phyloP scores from a whole-genome alignment of 495 filamentous ascomycete species.

The Penicillium daleae region DNA sequence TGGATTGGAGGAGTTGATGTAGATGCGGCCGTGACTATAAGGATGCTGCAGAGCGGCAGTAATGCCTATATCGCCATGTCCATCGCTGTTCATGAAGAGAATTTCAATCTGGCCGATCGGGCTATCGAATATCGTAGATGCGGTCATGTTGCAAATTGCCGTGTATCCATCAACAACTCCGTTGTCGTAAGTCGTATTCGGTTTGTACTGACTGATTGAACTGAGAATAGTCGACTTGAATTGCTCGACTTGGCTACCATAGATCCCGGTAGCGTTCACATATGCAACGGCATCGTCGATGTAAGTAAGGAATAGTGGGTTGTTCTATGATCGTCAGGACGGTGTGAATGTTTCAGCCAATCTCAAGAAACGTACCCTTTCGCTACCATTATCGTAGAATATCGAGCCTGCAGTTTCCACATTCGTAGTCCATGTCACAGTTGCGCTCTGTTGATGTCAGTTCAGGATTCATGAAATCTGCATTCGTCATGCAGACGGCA shows the following conservation, averaged over 20 bases:
- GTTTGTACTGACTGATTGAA: slow-evolving; percentile 23
- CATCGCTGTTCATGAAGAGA: slow-evolving; percentile 40
- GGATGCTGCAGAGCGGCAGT: slow-evolving; percentile 43
- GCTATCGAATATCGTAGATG: slow-evolving; percentile 32
- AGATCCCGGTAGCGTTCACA: slow-evolving; percentile 32
- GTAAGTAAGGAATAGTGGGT: slow-evolving; percentile 35
- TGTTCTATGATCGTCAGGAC: slow-evolving; percentile 26
- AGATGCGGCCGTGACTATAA: slow-evolving; percentile 38
- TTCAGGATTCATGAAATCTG: not conserved
- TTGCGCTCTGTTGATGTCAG: slow-evolving; percentile 33
- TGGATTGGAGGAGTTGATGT: slow-evolving; percentile 42
- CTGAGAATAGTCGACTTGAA: slow-evolving; percentile 26
- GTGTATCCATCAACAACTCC: slow-evolving; percentile 39
- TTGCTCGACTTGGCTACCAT: slow-evolving; percentile 17
- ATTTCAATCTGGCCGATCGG: slow-evolving; percentile 36
- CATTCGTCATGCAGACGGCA: no score
- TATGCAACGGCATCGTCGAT: slow-evolving; percentile 41
- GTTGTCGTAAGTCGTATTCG: slow-evolving; percentile 33
- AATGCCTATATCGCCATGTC: slow-evolving; percentile 38
- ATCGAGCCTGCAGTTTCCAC: slow-evolving; percentile 34
- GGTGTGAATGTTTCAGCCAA: not conserved
- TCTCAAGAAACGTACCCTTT: slow-evolving; percentile 24
- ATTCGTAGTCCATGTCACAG: slow-evolving; percentile 32
- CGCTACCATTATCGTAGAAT: slow-evolving; percentile 33
- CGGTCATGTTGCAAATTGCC: slow-evolving; percentile 37